These are phyloP conservation scores for Dactylellina haptotyla DNA, from an alignment of 2,329 filamentous ascomycete genomes.

Conservation along the genomic window DNA sequence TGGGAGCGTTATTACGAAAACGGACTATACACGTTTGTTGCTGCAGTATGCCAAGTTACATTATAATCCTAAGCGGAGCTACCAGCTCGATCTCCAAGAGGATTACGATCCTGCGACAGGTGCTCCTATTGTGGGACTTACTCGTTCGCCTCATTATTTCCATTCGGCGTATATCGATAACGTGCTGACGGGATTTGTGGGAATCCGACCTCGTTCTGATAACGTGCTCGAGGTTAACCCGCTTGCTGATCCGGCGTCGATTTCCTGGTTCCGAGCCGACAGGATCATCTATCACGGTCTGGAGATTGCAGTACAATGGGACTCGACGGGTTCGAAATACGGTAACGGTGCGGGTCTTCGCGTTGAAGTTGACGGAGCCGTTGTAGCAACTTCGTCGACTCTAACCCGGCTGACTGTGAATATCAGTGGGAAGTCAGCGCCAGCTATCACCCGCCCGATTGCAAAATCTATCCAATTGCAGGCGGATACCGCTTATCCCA, in stretches of 20 bases:
- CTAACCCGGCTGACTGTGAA: conserved; percentile 58
- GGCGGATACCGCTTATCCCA: conserved; percentile 58
- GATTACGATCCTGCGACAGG: conserved; percentile 64
- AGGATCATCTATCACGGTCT: conserved; percentile 63
- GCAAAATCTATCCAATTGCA: conserved; percentile 61
- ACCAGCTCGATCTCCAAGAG: conserved; percentile 62
- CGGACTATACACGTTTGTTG: conserved; percentile 61
- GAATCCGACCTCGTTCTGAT: conserved; percentile 62
- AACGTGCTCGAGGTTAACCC: conserved; percentile 63
- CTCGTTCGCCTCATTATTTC: conserved; percentile 64
- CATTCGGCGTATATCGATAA: conserved; percentile 64
- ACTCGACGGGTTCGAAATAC: conserved; percentile 60
- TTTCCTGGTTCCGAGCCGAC: conserved; percentile 63
- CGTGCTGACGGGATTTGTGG: conserved; percentile 62
- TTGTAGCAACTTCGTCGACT: conserved; percentile 59
- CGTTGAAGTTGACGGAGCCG: conserved; percentile 60
- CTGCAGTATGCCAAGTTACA: conserved; percentile 62
- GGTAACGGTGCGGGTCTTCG: conserved; percentile 59
- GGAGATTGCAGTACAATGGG: conserved; percentile 63
- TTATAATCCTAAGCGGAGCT: conserved; percentile 60
- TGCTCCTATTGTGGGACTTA: conserved; percentile 62
- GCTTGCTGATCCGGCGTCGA: conserved; percentile 58
- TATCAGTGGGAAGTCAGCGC: conserved; percentile 44
- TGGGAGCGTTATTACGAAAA: conserved; percentile 57
- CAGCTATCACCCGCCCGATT: conserved; percentile 59